Percentiles rank a stretch among this genome's conserved stretches.
Conservation (phyloP, 441 rosid genomes). For the Bocquillonia castaneifolia region DNA sequence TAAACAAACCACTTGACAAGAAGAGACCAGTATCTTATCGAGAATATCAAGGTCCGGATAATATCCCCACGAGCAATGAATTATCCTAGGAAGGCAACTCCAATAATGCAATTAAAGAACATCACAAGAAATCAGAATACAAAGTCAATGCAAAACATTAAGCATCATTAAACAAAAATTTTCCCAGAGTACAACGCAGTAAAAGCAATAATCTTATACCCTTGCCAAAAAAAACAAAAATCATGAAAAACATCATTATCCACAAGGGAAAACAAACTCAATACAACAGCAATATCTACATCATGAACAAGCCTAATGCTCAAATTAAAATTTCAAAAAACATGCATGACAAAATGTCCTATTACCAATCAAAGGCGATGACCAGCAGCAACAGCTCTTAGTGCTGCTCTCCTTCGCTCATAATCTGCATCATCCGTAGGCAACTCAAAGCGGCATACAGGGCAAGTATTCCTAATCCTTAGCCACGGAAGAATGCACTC, state of each 20-base stretch:
- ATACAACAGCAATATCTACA: conserved; percentile 30
- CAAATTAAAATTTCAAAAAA: conserved; percentile 20
- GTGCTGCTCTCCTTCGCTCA: conserved; percentile 53
- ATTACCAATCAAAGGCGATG: conserved; percentile 31
- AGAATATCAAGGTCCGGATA: not conserved
- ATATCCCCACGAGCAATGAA: not conserved
- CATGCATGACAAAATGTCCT: conserved; percentile 17
- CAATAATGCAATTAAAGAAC: not conserved
- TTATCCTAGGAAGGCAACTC: not conserved
- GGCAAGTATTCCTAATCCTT: conserved; percentile 79
- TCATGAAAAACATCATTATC: conserved; percentile 18
- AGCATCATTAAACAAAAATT: conserved; percentile 20
- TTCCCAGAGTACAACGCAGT: conserved; percentile 24
- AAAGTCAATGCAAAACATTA: conserved; percentile 20
- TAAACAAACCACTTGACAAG: not conserved
- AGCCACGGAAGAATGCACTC: conserved; percentile 88
- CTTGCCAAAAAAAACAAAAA: conserved; percentile 19
- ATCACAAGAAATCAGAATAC: not conserved
- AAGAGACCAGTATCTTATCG: not conserved
- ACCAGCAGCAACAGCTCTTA: conserved; percentile 27
- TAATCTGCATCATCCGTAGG: conserved; percentile 74
- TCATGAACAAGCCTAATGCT: conserved; percentile 31
- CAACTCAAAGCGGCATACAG: conserved; percentile 82
- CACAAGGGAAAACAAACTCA: conserved; percentile 22
- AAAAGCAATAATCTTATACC: conserved; percentile 22